A percentile compares a stretch with the other conserved stretches of the same genome.
Conservation (phyloP, 1,284 basidiomycete genomes). For the Ustilago shanxiensis region DNA sequence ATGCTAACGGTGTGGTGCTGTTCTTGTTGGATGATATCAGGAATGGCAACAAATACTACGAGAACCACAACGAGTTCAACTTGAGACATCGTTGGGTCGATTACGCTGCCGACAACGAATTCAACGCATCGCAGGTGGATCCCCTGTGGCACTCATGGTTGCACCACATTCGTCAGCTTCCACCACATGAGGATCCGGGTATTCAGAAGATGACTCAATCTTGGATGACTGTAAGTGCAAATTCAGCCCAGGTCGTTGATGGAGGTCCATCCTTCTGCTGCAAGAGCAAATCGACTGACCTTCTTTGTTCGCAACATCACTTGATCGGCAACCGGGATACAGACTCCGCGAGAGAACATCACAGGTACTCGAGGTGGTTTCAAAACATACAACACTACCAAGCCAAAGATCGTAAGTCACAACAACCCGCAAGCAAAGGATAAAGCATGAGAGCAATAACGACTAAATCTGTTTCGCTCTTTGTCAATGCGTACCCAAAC, state of each 20-base stretch:
- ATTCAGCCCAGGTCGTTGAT: no score
- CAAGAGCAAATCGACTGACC: no score
- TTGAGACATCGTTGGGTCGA: constrained; percentile 68
- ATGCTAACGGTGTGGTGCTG: neutral
- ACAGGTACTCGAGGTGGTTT: constrained; percentile 66
- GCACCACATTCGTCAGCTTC: constrained; percentile 59
- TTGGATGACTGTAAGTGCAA: constrained; percentile 60
- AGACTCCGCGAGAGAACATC: constrained; percentile 58
- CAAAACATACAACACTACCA: constrained; percentile 65
- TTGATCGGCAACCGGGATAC: no score
- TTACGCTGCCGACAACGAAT: constrained; percentile 61
- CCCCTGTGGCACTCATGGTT: constrained; percentile 69
- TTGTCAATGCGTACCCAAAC: neutral
- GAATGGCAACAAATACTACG: constrained; percentile 69
- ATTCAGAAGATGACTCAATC: constrained; percentile 51
- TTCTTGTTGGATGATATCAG: constrained; percentile 10
- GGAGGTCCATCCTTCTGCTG: no score
- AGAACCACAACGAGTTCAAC: constrained; percentile 65
- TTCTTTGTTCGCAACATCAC: no score
- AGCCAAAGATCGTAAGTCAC: constrained; percentile 62
- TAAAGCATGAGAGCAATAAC: neutral
- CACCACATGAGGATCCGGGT: constrained; percentile 57
- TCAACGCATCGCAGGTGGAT: constrained; percentile 65
- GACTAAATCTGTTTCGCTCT: neutral
- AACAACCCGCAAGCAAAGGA: neutral